A percentile compares a stretch with the other conserved stretches of the same genome.
Evolutionary conservation across 2,329 filamentous ascomycete genomes (phyloP).

Genomic region (Neonectria hederae): DNA sequence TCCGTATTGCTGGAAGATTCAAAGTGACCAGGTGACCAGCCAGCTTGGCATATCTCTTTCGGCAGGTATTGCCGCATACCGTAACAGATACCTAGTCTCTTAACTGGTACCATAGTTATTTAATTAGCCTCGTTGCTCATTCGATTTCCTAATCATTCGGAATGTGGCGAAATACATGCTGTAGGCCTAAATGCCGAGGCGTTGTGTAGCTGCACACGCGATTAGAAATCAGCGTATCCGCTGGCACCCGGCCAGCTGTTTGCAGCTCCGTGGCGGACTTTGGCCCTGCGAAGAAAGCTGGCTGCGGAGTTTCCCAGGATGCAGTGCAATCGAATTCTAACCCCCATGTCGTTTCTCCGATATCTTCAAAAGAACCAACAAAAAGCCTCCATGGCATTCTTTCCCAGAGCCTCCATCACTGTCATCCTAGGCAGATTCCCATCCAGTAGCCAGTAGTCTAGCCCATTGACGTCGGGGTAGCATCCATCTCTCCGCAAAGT

Average conservation of each 20-base stretch:
- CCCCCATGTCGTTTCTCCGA: neutral
- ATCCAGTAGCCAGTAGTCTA: neutral
- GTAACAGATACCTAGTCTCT: neutral
- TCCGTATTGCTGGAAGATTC: too few species aligned
- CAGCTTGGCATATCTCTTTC: too few species aligned
- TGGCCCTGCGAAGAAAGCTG: neutral
- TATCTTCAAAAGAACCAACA: neutral
- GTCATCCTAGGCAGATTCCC: constrained; percentile 8
- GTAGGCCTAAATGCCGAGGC: neutral
- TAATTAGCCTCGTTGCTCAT: neutral
- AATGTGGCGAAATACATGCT: neutral
- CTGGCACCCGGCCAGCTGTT: neutral
- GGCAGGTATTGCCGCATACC: neutral
- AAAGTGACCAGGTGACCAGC: too few species aligned
- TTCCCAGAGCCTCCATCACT: neutral
- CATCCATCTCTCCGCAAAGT: neutral
- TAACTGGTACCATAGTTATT: neutral
- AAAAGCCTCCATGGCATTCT: neutral
- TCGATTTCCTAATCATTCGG: neutral
- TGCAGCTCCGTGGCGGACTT: constrained; percentile 21
- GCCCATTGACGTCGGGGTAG: neutral
- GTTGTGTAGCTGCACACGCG: too few species aligned
- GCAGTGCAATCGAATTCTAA: neutral
- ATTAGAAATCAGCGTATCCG: constrained; percentile 18
- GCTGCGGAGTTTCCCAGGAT: constrained; percentile 23